Evolutionary conservation across 768 basidiomycete genomes (phyloP).

Genomic region (Lactarius tabidus): DNA sequence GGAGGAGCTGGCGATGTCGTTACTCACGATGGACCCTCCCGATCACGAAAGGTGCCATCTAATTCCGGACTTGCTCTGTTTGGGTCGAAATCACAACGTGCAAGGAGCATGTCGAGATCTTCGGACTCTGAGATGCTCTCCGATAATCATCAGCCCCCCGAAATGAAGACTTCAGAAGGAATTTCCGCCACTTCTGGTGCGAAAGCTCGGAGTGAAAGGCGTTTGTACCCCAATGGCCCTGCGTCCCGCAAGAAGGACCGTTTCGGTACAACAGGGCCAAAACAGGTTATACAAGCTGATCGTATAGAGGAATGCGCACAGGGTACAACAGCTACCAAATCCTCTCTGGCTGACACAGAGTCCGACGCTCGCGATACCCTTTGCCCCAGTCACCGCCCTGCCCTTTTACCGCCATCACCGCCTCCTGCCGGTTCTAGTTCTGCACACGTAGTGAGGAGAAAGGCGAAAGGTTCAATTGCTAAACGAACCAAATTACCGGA

Average conservation of each 20-base stretch:
- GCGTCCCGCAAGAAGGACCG: conserved; percentile 19
- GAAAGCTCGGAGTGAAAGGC: conserved; percentile 12
- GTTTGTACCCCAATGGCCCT: conserved; percentile 7
- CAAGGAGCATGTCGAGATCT: conserved; percentile 23
- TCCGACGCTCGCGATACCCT: conserved; percentile 17
- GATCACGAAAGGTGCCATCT: conserved; percentile 20
- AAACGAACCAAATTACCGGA: conserved; percentile 48
- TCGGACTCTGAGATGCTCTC: conserved; percentile 19
- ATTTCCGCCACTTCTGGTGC: background rate
- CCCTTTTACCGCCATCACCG: conserved; percentile 67
- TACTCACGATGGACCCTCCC: conserved; percentile 14
- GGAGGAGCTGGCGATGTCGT: conserved; percentile 35
- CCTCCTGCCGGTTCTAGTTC: conserved; percentile 38
- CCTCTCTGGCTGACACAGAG: conserved; percentile 11
- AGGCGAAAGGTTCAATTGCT: conserved; percentile 34
- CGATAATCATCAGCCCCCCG: conserved; percentile 22
- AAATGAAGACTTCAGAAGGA: conserved; percentile 19
- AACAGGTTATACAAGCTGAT: background rate
- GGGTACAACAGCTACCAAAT: conserved; percentile 5
- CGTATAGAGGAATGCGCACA: background rate
- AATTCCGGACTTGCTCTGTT: conserved; percentile 13
- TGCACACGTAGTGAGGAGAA: conserved; percentile 36
- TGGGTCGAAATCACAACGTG: conserved; percentile 25
- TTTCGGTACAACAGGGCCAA: conserved; percentile 17
- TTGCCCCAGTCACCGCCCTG: conserved; percentile 25